phyloP scores from a whole-genome alignment of 2,329 filamentous ascomycete species.

The Penicillium vulpinum region DNA sequence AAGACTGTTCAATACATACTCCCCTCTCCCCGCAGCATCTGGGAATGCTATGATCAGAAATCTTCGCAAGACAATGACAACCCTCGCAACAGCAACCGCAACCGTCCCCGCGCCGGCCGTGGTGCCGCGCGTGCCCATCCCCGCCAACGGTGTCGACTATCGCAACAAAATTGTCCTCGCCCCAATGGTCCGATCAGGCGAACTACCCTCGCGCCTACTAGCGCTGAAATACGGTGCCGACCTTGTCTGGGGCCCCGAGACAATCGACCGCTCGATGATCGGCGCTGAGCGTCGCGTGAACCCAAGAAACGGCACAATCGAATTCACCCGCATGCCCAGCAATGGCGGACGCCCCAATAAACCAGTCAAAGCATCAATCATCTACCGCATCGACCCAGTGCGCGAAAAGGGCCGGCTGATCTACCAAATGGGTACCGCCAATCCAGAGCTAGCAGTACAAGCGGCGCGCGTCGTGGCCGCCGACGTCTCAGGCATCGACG shows the following conservation, averaged over 20 bases:
- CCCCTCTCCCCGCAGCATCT: slow-evolving; percentile 2
- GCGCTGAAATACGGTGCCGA: slow-evolving; percentile 95
- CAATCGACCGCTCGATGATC: slow-evolving; percentile 87
- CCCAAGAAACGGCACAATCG: slow-evolving; percentile 72
- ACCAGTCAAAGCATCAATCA: slow-evolving; percentile 61
- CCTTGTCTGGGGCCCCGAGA: slow-evolving; percentile 96
- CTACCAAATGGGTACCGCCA: slow-evolving; percentile 88
- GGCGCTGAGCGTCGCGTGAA: slow-evolving; percentile 79
- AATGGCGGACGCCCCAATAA: slow-evolving; percentile 55
- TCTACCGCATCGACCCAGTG: slow-evolving; percentile 80
- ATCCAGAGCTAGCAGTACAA: slow-evolving; percentile 77
- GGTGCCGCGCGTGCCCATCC: slow-evolving; percentile 74
- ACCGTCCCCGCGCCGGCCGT: slow-evolving; percentile 24
- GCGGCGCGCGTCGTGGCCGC: slow-evolving; percentile 80
- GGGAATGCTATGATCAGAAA: slow-evolving; percentile 44
- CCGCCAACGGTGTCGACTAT: slow-evolving; percentile 86
- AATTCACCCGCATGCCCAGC: slow-evolving; percentile 77
- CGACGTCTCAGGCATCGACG: slow-evolving; percentile 91
- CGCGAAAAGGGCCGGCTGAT: slow-evolving; percentile 74
- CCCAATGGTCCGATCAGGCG: slow-evolving; percentile 97
- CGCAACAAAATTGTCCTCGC: slow-evolving; percentile 90
- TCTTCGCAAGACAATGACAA: slow-evolving; percentile 58
- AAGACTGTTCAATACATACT: not conserved
- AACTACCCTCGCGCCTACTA: slow-evolving; percentile 83
- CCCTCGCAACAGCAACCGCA: slow-evolving; percentile 30